Evolutionary conservation across 805 yeast species (phyloP), one percentile per base, ranked within the genome.

Genomic region (Brettanomyces sp.): DNA sequence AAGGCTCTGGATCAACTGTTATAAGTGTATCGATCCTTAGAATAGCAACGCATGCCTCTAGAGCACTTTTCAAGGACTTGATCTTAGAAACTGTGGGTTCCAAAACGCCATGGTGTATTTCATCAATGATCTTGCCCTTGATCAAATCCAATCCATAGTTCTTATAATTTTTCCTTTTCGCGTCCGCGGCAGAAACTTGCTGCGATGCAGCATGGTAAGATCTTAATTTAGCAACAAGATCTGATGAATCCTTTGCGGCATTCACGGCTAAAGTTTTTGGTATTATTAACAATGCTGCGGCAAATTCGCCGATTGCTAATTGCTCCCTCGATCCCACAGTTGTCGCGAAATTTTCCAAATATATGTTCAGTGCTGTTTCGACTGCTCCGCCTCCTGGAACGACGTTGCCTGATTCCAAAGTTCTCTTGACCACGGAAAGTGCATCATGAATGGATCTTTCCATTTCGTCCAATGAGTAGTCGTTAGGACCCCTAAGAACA

Each of bases 321-420:
- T 93, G 99, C 66, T 93, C 99, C 60, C 99, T 80, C 18, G 96
- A 87, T 3, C 98, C 97, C 44, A 93, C 91, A 1, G 98, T 89
- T 7, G 98, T 93, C 43, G 99, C 99, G 66, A 93, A 93, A 64
- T 87, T 91, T 66, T 93, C 99, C 63, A 93, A 73, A 64, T 87
- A 93, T 45, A 93, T 89, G 69, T 89, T 90, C 60, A 93, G 75
- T 3, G 98, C 98, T 44, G 95, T 76, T 69, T 93, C 99, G 34
- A 93, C 99, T n/a, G 95, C 95, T 50, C 99, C 99, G 53, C 99
- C 99, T 50, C 99, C 99, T 39, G 99, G 98, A 5, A 93, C 99
- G 47, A 95, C 90, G 54, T 77, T 69, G 21, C 97, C 98, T 58
- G 91, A 80, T 67, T 93, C 99, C 54, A 95, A 75, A 11, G 98